Base-by-base conservation (phyloP, 345 rosid genomes). In the Eutrema japonicum region DNA sequence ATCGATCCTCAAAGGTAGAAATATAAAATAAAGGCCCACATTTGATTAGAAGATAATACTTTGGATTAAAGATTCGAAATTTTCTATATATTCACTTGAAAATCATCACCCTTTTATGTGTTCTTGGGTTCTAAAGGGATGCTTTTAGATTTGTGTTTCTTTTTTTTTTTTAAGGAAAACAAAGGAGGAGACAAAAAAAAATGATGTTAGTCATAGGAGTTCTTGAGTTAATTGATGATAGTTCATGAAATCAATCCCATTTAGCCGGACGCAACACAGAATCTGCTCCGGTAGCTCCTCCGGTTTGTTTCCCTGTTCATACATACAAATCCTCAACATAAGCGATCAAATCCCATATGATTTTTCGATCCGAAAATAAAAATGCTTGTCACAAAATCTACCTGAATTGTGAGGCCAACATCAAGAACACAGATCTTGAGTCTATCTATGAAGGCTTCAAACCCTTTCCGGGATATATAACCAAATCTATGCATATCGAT, bases 391-490 rank as follows among this genome's bases (percentile, higher is more conserved):
- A 43, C 16, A 32, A 32, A 32, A 66, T 75, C 65, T 80, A 81
- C 96, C 97, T 94, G 98, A 75, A 91, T 91, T 26, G 97, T 94
- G 68, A 94, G 88, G 79, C 97, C 98, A 81, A 94, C 91, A 55
- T 91, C 97, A 78, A 91, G 80, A 79, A 85, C 68, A 50, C 96
- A 89, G 14, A 59, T 72, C 88, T 87, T 91, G 59, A 94, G 85
- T 76, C 91, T 84, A 73, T 88, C 86, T 57, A 89, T 85, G 77
- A 94, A 88, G 66, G 91, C 77, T 84, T 87, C 97, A 66, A 94
- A 85, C 32, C 98, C 98, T 83, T 89, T 94, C 76, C 97, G 80
- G 40, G 98, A 86, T 47, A 95, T 86, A 79, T 87, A 95, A 83
- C 96, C 81, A 76, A 92, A 95, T 81, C 97, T 88, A 72, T 95